These are phyloP conservation scores for Capsella bursapastoris DNA, from an alignment of 345 rosid species.

Conservation along the genomic window DNA sequence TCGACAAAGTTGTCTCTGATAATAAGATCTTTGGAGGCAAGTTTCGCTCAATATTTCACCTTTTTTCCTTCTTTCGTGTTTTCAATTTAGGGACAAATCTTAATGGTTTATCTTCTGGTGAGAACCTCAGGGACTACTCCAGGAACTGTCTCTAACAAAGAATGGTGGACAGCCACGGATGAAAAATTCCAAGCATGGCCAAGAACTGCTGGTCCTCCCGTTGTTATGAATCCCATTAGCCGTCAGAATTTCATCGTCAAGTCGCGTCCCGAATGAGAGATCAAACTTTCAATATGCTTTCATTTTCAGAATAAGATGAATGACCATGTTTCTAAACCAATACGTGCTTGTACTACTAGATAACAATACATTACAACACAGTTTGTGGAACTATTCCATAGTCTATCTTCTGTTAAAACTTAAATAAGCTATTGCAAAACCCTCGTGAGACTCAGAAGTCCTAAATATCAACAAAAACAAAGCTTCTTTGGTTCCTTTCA, in stretches of 20 bases:
- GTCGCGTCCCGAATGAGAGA: slow-evolving; percentile 39
- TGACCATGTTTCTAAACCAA: slow-evolving; percentile 33
- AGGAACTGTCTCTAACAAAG: slow-evolving; percentile 64
- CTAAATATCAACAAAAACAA: slow-evolving; percentile 41
- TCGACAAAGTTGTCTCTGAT: slow-evolving; percentile 62
- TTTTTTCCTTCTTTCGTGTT: not conserved
- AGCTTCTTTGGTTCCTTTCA: slow-evolving; percentile 31
- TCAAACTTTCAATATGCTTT: not conserved
- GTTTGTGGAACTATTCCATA: slow-evolving; percentile 27
- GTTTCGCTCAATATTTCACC: not conserved
- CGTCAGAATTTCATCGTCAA: slow-evolving; percentile 92
- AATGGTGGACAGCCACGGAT: slow-evolving; percentile 88
- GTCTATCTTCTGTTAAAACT: slow-evolving; percentile 34
- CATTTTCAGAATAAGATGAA: not conserved
- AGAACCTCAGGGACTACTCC: slow-evolving; percentile 70
- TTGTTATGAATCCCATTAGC: slow-evolving; percentile 91
- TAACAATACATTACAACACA: slow-evolving; percentile 40
- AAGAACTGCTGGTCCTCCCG: slow-evolving; percentile 92
- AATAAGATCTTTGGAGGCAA: slow-evolving; percentile 86
- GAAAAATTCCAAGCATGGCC: slow-evolving; percentile 97
- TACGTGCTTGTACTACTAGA: slow-evolving; percentile 38
- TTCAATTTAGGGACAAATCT: not conserved
- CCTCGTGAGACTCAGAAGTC: slow-evolving; percentile 16
- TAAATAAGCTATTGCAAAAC: slow-evolving; percentile 33
- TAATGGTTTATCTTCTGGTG: not conserved